Conservation (phyloP, 1,284 basidiomycete genomes). For the Sparassis latifolia region DNA sequence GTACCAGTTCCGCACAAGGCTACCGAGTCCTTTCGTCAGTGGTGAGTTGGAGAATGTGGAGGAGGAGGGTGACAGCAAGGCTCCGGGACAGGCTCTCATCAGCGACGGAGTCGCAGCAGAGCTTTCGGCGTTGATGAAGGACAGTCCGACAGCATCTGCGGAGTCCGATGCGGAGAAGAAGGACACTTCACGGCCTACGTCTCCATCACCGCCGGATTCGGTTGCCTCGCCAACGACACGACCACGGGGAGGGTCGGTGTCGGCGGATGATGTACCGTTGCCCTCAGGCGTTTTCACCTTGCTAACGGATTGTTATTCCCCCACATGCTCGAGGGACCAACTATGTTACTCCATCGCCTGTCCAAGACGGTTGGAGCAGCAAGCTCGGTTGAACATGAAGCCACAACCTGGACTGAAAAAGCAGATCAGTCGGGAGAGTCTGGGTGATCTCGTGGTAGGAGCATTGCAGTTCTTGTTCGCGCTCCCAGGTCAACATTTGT, state of each 20-base stretch:
- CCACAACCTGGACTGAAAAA: conserved; percentile 84
- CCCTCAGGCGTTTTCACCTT: conserved; percentile 97
- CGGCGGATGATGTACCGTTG: conserved; percentile 62
- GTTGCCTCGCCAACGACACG: conserved; percentile 23
- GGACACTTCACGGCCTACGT: conserved; percentile 31
- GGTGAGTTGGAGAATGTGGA: conserved; percentile 51
- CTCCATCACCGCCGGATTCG: conserved; percentile 32
- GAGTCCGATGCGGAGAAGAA: conserved; percentile 33
- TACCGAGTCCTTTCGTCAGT: conserved; percentile 73
- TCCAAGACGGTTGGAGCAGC: conserved; percentile 90
- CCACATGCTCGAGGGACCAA: conserved; percentile 90
- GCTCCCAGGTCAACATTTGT: too few relatives aligned
- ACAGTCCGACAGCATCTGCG: conserved; percentile 31
- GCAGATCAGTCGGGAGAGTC: conserved; percentile 75
- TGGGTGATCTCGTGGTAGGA: conserved; percentile 74
- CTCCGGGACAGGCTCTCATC: conserved; percentile 16
- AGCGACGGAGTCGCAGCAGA: conserved; percentile 14
- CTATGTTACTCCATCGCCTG: conserved; percentile 98
- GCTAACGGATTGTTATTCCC: conserved; percentile 96
- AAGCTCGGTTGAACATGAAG: conserved; percentile 89
- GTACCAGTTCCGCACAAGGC: conserved; percentile 83
- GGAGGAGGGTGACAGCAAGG: conserved; percentile 31
- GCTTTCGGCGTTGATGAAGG: conserved; percentile 14
- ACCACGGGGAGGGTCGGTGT: conserved; percentile 38
- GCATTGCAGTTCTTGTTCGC: not conserved